Conservation (phyloP, 768 basidiomycete genomes). For the Boletales sp. region DNA sequence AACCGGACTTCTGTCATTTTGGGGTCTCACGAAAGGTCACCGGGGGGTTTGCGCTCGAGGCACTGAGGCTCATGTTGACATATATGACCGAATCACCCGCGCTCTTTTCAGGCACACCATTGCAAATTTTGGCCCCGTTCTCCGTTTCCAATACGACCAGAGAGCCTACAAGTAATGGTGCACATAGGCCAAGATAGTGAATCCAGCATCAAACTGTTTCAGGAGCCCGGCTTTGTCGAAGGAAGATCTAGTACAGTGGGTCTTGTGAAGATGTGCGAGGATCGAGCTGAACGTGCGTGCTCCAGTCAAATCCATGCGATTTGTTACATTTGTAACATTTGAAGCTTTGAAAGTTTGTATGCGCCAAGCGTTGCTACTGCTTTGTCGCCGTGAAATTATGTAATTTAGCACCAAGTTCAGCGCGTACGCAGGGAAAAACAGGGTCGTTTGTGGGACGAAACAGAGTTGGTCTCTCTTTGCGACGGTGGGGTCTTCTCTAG, state of each 20-base stretch:
- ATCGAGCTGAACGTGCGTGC: too few relatives aligned
- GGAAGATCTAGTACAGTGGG: too few relatives aligned
- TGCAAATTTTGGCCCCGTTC: conserved; percentile 25
- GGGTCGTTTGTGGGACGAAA: conserved; percentile 69
- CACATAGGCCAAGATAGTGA: conserved; percentile 68
- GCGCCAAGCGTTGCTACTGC: too few relatives aligned
- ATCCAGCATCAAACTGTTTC: conserved; percentile 69
- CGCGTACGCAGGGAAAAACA: conserved; percentile 51
- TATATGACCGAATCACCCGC: conserved; percentile 55
- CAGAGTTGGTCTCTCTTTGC: conserved; percentile 59
- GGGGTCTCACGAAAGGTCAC: too few relatives aligned
- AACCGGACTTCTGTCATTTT: too few relatives aligned
- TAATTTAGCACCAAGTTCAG: too few relatives aligned
- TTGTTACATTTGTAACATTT: too few relatives aligned
- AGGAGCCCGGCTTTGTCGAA: conserved; percentile 69
- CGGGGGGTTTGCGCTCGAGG: conserved; percentile 57
- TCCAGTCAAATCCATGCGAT: too few relatives aligned
- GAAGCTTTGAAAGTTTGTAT: too few relatives aligned
- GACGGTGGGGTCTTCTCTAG: conserved; percentile 46
- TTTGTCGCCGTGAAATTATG: too few relatives aligned
- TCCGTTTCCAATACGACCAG: conserved; percentile 43
- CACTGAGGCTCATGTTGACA: conserved; percentile 61
- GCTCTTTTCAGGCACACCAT: conserved; percentile 7
- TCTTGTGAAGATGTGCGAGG: too few relatives aligned
- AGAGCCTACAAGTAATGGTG: conserved; percentile 57